Percentiles rank a stretch among this genome's conserved stretches.
Conservation (phyloP, 345 rosid genomes). For the Euphorbia lathyris region DNA sequence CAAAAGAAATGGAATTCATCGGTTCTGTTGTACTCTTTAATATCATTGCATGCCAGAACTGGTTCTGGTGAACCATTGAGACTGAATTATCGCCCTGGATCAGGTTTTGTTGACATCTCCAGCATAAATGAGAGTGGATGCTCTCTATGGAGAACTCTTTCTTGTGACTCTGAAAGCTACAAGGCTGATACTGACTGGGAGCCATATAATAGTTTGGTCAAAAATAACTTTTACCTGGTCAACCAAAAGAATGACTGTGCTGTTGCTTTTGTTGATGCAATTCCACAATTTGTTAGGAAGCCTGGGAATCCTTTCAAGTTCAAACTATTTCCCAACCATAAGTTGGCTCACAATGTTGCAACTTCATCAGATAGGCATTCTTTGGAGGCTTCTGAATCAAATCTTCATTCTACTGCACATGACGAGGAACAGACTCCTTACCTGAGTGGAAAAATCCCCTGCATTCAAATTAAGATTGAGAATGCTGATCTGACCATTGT, state of each 20-base stretch:
- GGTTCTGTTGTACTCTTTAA: conserved; percentile 73
- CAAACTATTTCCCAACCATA: conserved; percentile 52
- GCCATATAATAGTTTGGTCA: conserved; percentile 51
- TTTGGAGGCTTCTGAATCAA: conserved; percentile 28
- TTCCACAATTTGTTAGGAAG: conserved; percentile 80
- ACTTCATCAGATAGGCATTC: conserved; percentile 21
- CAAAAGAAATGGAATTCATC: conserved; percentile 70
- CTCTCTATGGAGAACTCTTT: conserved; percentile 61
- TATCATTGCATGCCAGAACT: conserved; percentile 72
- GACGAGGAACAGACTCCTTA: conserved; percentile 36
- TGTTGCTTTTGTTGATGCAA: conserved; percentile 69
- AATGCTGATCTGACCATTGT: conserved; percentile 60
- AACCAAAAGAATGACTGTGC: conserved; percentile 79
- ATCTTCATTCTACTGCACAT: conserved; percentile 24
- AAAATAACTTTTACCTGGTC: conserved; percentile 63
- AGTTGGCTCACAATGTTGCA: conserved; percentile 28
- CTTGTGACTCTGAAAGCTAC: conserved; percentile 51
- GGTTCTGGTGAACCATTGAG: conserved; percentile 64
- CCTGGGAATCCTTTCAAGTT: conserved; percentile 95
- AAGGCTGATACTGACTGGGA: conserved; percentile 62
- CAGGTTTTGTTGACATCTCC: conserved; percentile 68
- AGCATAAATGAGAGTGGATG: conserved; percentile 49
- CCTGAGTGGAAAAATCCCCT: conserved; percentile 45
- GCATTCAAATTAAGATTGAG: conserved; percentile 49
- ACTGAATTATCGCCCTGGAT: conserved; percentile 56